Evolutionary conservation across 345 rosid species (phyloP).

Genomic region (Eucalyptus sp.): DNA sequence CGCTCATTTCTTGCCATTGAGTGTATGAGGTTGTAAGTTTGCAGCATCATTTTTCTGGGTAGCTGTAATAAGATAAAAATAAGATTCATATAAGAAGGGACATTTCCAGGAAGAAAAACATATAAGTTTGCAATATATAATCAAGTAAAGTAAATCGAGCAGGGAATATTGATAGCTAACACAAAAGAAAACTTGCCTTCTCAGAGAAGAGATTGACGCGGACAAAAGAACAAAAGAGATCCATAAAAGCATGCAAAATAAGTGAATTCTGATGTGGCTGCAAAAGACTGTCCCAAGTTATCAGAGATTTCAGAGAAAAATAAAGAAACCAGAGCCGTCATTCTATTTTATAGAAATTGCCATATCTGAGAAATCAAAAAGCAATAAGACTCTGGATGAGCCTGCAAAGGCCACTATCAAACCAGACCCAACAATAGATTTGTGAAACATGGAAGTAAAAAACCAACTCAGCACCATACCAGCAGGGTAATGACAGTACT

Average conservation of each 20-base stretch:
- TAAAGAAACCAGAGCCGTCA: background rate
- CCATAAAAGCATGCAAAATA: constrained; percentile 95
- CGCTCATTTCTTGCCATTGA: constrained; percentile 86
- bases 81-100: background rate
- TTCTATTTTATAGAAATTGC: background rate
- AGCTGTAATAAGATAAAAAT: constrained; percentile 29
- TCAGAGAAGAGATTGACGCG: constrained; percentile 91
- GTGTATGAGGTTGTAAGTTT: constrained; percentile 88
- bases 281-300: constrained; percentile 62
- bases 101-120: background rate
- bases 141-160: background rate
- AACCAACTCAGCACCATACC: constrained; percentile 43
- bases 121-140: background rate
- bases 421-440: background rate
- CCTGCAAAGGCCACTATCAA: background rate
- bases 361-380: background rate
- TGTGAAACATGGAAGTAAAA: background rate
- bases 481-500: constrained; percentile 94
- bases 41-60: constrained; percentile 97
- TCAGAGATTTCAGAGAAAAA: constrained; percentile 24
- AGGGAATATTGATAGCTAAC: background rate
- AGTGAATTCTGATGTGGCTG: constrained; percentile 99
- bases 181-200: constrained; percentile 51
- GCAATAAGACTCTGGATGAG: background rate
- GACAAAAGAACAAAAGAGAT: constrained; percentile 91